A percentile compares a stretch with the other conserved stretches of the same genome.
These are phyloP conservation scores for Seiridium cupressi DNA, from an alignment of 2,329 filamentous ascomycete species.

Conservation along the genomic window DNA sequence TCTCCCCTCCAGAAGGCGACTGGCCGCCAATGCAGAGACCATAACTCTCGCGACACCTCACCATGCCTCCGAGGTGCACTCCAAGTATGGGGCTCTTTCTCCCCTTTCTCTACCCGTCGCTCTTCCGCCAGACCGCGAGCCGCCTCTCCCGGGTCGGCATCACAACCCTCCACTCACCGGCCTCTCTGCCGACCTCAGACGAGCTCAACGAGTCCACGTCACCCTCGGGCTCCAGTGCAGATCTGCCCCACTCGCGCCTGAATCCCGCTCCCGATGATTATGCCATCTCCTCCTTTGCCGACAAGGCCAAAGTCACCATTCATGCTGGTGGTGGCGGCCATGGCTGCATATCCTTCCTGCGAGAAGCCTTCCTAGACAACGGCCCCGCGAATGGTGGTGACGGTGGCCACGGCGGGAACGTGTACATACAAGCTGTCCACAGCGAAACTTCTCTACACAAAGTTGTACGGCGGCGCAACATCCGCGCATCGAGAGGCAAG, in stretches of 20 bases:
- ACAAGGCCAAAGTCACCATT: constrained; percentile 76
- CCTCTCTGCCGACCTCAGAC: constrained; percentile 12
- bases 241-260: constrained; percentile 56
- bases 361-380: constrained; percentile 85
- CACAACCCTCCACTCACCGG: constrained; percentile 20
- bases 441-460: constrained; percentile 94
- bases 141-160: constrained; percentile 20
- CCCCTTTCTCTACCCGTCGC: constrained; percentile 50
- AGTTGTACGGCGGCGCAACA: constrained; percentile 71
- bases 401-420: constrained; percentile 84
- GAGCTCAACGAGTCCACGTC: constrained; percentile 19
- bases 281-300: constrained; percentile 77
- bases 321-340: constrained; percentile 81
- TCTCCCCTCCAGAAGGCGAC: not conserved
- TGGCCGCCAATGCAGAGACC: not conserved
- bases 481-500: constrained; percentile 73
- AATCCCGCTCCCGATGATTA: constrained; percentile 86
- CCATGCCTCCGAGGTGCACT: constrained; percentile 42
- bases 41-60: constrained; percentile 8
- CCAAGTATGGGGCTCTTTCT: constrained; percentile 35
- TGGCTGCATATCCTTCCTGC: constrained; percentile 90
- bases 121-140: constrained; percentile 29
- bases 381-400: constrained; percentile 95
- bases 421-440: constrained; percentile 91
- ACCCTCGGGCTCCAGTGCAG: constrained; percentile 29